Evolutionary conservation across 2,329 filamentous ascomycete genomes (phyloP), one percentile per base, ranked within the genome.

Genomic region (Neocatenulostroma microsporum): DNA sequence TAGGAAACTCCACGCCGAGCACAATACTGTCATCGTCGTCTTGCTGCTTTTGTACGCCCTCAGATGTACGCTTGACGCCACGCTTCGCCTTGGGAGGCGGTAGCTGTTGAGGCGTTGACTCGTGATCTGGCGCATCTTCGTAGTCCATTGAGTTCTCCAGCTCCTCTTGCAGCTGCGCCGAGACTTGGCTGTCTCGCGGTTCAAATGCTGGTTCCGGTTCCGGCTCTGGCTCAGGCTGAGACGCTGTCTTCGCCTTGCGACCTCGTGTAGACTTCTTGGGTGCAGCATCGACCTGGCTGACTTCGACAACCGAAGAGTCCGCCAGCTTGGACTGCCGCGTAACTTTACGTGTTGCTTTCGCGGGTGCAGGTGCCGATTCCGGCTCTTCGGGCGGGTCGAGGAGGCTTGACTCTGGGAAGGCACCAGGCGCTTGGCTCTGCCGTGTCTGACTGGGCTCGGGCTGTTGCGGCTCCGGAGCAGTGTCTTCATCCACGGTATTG

Each of bases 61-160:
- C 58, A 31, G 61, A 64, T 3, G 51, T 59, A 10, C 63, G 51
- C 46, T 66, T 66, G 11, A 47, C 41, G 9, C 58, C 58, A 8
- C 56, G 50, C 37, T 53, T 56, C 2, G 48, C 28, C 37, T 48
- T 48, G 11, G 34, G 18, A 17, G 48, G 46, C 15, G 37, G 25
- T 8, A 31, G 29, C 21, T 29, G 28, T 11, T 47, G 43, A 3
- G 53, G 48, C 13, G 53, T 54, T 2, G 49, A 53, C 36, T 53
- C 46, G 15, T 48, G 44, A 11, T 54, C 47, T 4, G 44, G 36
- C 2, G 43, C 34, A 34, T 12, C 44, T n/a, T 47, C 44, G 21
- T 48, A 33, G 29, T 42, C 42, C 33, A 56, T 48, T 3, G 52
- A 53, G 11, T 51, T 39, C n/a, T 57, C 56, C n/a, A 57, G 34